Evolutionary conservation across 2,329 filamentous ascomycete genomes (phyloP), one percentile per base, ranked within the genome.

Genomic region (Apiospora kogelbergensis): DNA sequence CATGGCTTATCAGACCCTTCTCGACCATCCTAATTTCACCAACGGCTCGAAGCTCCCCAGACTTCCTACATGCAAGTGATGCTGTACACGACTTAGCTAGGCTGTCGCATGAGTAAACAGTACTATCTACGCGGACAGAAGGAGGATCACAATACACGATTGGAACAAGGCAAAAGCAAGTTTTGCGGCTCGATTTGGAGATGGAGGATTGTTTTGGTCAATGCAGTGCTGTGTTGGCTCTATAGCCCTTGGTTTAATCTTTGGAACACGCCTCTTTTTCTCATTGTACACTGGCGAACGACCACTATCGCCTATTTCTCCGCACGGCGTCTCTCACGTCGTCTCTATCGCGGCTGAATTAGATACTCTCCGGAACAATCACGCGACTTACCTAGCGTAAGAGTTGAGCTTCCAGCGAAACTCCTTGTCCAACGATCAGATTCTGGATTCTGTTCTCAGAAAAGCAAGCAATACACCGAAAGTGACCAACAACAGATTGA

Each of bases 1-100:
- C 65, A 80, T 85, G 79, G 76, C 78, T 3, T 79, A 82, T 26
- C 74, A 75, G 66, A 71, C 73, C 22, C 42, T 78, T n/a, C 68
- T 67, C n/a, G 71, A 70, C 65, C 68, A 68, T 13, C 72, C 73
- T 1, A 72, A 71, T 15, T 66, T 76, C 44, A 69, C 68, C 9
- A 63, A 63, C 0, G 53, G 67, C 30, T 57, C 69, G 13, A 69
- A 68, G 3, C 70, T 75, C 33, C 73, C 74, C 11, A 71, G 44
- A 53, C 74, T 37, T 11, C 53, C 53, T 11, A 37, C 53, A 9
- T 60, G 30, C 30, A n/a, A 60, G 30, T 60, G 53, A 7, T 60
- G 20, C 7, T n/a, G 17, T 7, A 9, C 20, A n/a, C 17, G 30
- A 7, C 6, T 10, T 60, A 10, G 30, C 30, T 22, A 15, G 30